phyloP scores from a whole-genome alignment of 2,329 filamentous ascomycete species.

The Fusarium oligoseptatum region DNA sequence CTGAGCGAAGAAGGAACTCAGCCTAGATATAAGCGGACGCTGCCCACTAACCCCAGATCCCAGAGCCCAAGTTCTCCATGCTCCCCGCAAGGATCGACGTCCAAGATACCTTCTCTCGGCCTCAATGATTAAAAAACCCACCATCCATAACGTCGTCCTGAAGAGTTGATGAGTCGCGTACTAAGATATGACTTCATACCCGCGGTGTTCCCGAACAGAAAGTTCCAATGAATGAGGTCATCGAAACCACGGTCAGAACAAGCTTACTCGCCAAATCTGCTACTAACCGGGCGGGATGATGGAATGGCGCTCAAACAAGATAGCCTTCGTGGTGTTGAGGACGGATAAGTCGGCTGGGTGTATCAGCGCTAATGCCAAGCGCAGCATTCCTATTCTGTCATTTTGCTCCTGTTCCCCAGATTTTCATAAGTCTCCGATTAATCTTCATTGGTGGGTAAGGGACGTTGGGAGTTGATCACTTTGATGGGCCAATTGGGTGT shows the following conservation, averaged over 20 bases:
- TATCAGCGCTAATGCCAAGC: constrained; percentile 9
- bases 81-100: not conserved
- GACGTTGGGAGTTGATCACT: not conserved
- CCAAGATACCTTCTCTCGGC: not conserved
- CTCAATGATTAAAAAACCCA: not conserved
- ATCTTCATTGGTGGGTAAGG: not conserved
- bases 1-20: not conserved
- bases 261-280: not conserved
- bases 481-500: not conserved
- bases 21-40: not conserved
- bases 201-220: not conserved
- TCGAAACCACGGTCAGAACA: constrained; percentile 1
- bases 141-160: not conserved
- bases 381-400: not conserved
- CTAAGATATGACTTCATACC: not conserved
- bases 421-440: not conserved
- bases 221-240: constrained; percentile 1
- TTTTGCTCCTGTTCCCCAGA: not conserved
- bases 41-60: not conserved
- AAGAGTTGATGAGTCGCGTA: not conserved
- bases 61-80: not conserved
- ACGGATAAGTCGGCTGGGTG: constrained; percentile 12
- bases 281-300: constrained; percentile 1
- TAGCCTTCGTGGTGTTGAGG: constrained; percentile 12
- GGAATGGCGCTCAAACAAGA: not conserved